Base-by-base conservation (phyloP, 75 land plant genomes). In the Picea sitchensis region DNA sequence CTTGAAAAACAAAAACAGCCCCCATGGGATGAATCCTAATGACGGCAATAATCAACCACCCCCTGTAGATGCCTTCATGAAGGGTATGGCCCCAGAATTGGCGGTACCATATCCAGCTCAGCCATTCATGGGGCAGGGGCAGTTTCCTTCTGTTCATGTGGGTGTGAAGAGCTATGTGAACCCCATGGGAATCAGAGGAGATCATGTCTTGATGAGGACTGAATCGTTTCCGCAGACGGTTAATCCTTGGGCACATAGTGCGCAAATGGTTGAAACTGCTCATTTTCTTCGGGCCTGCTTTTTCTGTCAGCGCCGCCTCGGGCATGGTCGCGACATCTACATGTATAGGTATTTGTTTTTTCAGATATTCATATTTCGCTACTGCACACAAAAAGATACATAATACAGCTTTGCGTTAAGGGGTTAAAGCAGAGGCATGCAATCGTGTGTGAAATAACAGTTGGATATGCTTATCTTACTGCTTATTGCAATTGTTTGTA, bases 281-380 rank as follows among this genome's bases (percentile, higher is more conserved):
- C 81, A 83, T 68, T 91, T 89, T 61, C 87, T 91, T 0, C 86
- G 87, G 14, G 71, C 85, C 1, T 91, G 91, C 71, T 85, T 65
- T 60, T 79, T 82, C 18, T 91, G 89, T 79, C 75, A 82, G 26
- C 86, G 83, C 59, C 78, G 80, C 20, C 87, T 89, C 32, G 75
- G 84, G 0, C 54, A 78, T 54, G 83, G 88, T 80, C 30, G 64
- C 0, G 91, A 91, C 75, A 91, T 91, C 82, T 89, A 78, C 86
- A 91, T 89, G 91, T 91, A 91, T 78, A 91, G 84, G 93, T 91
- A 71, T 1, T 71, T 47, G 51, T 47, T 6, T 47, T 41, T 47
- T 47, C 51, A 47, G 51, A 47, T 47, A 5, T 47, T 47, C 6
- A 47, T 47, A 47, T 47, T 47, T 47, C 7, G 6, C 5, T 47